Percentiles rank a stretch among this genome's conserved stretches.
Evolutionary conservation across 257 asterid species (phyloP).

Genomic region (Striga asiatica): DNA sequence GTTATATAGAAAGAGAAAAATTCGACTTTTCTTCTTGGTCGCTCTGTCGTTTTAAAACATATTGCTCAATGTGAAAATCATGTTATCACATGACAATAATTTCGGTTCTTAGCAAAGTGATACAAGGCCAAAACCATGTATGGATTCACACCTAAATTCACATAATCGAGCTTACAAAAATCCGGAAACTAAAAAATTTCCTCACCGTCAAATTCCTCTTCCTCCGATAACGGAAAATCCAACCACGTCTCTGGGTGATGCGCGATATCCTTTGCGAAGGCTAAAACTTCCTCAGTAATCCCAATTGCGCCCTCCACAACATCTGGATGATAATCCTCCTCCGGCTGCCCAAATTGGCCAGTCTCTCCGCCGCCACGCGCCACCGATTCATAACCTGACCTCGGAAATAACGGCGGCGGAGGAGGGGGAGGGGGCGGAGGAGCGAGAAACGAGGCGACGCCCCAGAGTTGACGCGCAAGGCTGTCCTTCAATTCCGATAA

Average conservation of each 20-base stretch:
- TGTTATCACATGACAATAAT: conserved; percentile 10
- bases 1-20: no score
- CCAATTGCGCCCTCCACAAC: conserved; percentile 52
- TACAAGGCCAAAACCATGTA: no score
- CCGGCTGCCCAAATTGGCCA: conserved; percentile 17
- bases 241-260: conserved; percentile 99
- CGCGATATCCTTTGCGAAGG: conserved; percentile 79
- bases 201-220: conserved; percentile 77
- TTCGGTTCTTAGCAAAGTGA: no score
- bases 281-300: conserved; percentile 76
- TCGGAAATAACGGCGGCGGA: conserved; percentile 20
- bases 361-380: conserved; percentile 19
- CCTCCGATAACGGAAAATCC: conserved; percentile 87
- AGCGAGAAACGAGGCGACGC: conserved; percentile 91
- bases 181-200: conserved; percentile 5
- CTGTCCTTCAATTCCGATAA: conserved; percentile 75
- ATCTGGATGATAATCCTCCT: conserved; percentile 27
- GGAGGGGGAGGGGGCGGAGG: conserved; percentile 70
- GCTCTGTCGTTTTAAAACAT: no score
- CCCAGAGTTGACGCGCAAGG: conserved; percentile 80
- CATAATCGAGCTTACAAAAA: background rate
- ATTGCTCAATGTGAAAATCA: background rate
- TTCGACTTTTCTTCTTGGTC: no score
- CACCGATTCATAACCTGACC: conserved; percentile 17
- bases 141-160: background rate